These are phyloP conservation scores for Acanthamoeba culbertsoni DNA, from an alignment of 208 protist species.

Conservation along the genomic window DNA sequence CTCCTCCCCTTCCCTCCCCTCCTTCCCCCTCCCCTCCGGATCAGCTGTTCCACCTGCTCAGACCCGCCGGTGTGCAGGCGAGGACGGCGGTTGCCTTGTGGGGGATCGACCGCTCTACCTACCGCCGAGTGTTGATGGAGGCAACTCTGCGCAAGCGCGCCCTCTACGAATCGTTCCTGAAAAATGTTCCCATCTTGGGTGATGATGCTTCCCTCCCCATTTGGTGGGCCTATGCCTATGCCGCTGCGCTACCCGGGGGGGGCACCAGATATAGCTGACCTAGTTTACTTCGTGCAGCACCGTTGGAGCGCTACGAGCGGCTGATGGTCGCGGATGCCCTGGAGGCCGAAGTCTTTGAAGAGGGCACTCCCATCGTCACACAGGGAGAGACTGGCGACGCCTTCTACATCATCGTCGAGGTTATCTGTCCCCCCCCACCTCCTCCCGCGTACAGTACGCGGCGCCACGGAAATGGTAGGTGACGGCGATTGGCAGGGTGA, in stretches of 20 bases:
- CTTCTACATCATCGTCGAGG: slow-evolving; percentile 83
- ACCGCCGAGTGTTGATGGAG: slow-evolving; percentile 77
- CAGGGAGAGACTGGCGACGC: slow-evolving; percentile 82
- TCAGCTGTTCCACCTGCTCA: not conserved
- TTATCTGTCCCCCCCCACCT: not conserved
- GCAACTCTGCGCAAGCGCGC: slow-evolving; percentile 69
- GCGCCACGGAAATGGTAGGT: not conserved
- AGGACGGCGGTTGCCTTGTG: slow-evolving; percentile 64
- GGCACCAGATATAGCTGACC: too few relatives aligned
- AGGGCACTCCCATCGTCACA: slow-evolving; percentile 72
- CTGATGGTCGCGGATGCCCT: slow-evolving; percentile 78
- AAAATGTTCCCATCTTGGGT: slow-evolving; percentile 76
- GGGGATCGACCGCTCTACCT: slow-evolving; percentile 81
- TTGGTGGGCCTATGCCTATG: too few relatives aligned
- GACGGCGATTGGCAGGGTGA: not conserved
- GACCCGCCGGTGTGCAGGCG: not conserved
- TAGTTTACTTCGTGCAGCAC: not conserved
- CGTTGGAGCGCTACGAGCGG: not conserved
- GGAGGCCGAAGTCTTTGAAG: slow-evolving; percentile 43
- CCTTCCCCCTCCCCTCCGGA: not conserved
- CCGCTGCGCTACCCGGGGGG: too few relatives aligned
- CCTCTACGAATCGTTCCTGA: slow-evolving; percentile 78
- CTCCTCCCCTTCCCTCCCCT: not conserved
- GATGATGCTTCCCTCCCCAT: too few relatives aligned
- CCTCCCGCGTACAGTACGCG: not conserved